These are phyloP conservation scores for Neofusicoccum laricinum DNA, from an alignment of 2,329 filamentous ascomycete species.

Conservation along the genomic window DNA sequence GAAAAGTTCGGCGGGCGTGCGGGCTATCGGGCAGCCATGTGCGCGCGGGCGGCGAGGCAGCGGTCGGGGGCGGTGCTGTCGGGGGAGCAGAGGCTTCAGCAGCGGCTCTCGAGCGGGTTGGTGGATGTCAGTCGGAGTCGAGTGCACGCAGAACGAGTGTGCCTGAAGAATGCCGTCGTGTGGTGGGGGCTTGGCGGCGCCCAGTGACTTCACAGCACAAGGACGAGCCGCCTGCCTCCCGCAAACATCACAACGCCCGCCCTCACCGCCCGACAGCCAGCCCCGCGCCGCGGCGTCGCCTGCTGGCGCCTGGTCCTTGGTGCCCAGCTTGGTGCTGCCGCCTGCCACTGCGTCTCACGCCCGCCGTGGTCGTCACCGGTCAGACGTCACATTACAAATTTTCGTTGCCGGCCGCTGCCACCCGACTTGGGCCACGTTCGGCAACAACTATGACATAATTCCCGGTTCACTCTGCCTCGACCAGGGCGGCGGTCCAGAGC, in stretches of 20 bases:
- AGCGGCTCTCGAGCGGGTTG: background rate
- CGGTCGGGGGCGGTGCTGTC: background rate
- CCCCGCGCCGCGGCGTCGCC: background rate
- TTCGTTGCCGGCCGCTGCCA: background rate
- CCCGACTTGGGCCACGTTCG: background rate
- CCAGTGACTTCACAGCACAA: background rate
- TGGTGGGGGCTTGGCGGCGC: slow-evolving; percentile 12
- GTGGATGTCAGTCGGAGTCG: background rate
- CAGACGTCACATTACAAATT: background rate
- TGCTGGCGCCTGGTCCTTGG: too few relatives aligned
- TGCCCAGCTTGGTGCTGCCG: background rate
- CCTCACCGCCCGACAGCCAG: background rate
- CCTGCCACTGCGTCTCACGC: background rate
- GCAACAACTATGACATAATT: background rate
- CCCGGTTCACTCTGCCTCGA: too few relatives aligned
- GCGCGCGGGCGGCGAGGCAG: background rate
- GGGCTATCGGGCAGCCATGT: slow-evolving; percentile 18
- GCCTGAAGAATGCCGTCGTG: slow-evolving; percentile 4
- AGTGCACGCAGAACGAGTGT: slow-evolving; percentile 2
- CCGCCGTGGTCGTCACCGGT: too few relatives aligned
- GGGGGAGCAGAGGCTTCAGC: background rate
- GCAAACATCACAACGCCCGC: background rate
- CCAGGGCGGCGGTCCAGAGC: background rate
- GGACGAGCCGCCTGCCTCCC: background rate
- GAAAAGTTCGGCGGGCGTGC: slow-evolving; percentile 12